A percentile compares a stretch with the other conserved stretches of the same genome.
Conservation (phyloP, 192 early-diverging fungal genomes). For the Helicostylum pulchrum region DNA sequence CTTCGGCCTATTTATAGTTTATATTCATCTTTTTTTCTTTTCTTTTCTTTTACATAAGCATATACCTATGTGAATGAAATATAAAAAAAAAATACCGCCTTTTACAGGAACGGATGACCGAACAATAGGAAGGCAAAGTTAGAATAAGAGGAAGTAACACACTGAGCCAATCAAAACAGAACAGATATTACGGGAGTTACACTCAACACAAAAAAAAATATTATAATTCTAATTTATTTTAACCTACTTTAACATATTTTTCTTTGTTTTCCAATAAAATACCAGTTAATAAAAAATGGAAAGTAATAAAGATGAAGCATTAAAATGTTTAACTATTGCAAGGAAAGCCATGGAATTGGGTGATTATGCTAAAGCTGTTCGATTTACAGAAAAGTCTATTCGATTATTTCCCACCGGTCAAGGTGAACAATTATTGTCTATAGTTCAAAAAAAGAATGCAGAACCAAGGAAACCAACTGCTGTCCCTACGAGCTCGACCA, state of each 20-base stretch:
- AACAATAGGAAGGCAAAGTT: background rate
- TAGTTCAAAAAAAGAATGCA: constrained; percentile 23
- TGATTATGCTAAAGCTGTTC: constrained; percentile 65
- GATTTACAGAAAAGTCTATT: constrained; percentile 82
- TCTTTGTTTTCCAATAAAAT: background rate
- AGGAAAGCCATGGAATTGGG: constrained; percentile 59
- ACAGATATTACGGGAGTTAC: background rate
- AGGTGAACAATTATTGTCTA: constrained; percentile 56
- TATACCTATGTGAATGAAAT: background rate
- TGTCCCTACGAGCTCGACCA: constrained; percentile 26
- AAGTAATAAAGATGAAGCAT: constrained; percentile 87
- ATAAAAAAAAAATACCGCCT: background rate
- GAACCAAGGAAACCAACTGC: constrained; percentile 20
- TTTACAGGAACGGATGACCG: background rate
- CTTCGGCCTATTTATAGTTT: too few relatives aligned
- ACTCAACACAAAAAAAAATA: too few relatives aligned
- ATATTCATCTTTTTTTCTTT: too few relatives aligned
- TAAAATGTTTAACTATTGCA: constrained; percentile 73
- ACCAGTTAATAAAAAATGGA: constrained; percentile 53
- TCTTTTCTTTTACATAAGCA: background rate
- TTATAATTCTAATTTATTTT: background rate
- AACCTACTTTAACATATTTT: background rate
- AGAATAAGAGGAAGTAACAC: too few relatives aligned
- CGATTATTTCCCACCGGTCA: constrained; percentile 72
- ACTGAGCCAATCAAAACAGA: background rate